Percentiles rank a stretch among this genome's conserved stretches.
These are phyloP conservation scores for Yueomyces sp. DNA, from an alignment of 1,139 yeast genomes.

Conservation along the genomic window DNA sequence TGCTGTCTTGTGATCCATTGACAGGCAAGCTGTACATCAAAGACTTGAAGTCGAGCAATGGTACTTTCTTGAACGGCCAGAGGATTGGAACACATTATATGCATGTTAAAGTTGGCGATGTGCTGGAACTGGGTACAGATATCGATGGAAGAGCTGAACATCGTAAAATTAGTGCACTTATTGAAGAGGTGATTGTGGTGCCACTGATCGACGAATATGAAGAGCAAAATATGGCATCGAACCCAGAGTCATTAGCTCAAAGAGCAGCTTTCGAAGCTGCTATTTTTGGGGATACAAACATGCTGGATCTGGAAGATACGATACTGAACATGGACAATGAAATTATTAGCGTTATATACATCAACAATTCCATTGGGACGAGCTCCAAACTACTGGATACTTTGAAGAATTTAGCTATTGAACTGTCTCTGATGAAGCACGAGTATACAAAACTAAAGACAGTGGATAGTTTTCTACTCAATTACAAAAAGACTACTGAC, in stretches of 20 bases:
- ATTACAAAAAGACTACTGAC: slow-evolving; percentile 1
- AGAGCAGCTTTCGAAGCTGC: slow-evolving; percentile 51
- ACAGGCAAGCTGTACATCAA: slow-evolving; percentile 61
- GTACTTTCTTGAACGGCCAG: slow-evolving; percentile 76
- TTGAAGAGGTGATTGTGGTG: slow-evolving; percentile 43
- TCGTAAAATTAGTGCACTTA: slow-evolving; percentile 69
- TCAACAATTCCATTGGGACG: slow-evolving; percentile 45
- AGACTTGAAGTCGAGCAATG: slow-evolving; percentile 86
- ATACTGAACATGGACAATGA: slow-evolving; percentile 42
- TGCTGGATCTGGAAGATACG: slow-evolving; percentile 45
- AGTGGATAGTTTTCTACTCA: slow-evolving; percentile 17
- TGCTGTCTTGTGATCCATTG: slow-evolving; percentile 60
- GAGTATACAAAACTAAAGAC: slow-evolving; percentile 32
- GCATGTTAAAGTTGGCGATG: slow-evolving; percentile 54
- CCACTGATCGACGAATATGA: slow-evolving; percentile 7
- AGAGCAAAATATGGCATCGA: slow-evolving; percentile 9
- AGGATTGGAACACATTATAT: slow-evolving; percentile 53
- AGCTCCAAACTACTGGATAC: slow-evolving; percentile 39
- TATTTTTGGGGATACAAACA: slow-evolving; percentile 65
- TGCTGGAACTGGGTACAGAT: slow-evolving; percentile 81
- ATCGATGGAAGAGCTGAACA: slow-evolving; percentile 73
- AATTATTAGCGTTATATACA: slow-evolving; percentile 46
- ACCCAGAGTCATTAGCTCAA: slow-evolving; percentile 10
- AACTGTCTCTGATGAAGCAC: slow-evolving; percentile 31
- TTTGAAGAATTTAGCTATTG: slow-evolving; percentile 31